Evolutionary conservation across 305 asterid genomes (phyloP), one percentile per base, ranked within the genome.

Genomic region (Fraxinus paxiana): DNA sequence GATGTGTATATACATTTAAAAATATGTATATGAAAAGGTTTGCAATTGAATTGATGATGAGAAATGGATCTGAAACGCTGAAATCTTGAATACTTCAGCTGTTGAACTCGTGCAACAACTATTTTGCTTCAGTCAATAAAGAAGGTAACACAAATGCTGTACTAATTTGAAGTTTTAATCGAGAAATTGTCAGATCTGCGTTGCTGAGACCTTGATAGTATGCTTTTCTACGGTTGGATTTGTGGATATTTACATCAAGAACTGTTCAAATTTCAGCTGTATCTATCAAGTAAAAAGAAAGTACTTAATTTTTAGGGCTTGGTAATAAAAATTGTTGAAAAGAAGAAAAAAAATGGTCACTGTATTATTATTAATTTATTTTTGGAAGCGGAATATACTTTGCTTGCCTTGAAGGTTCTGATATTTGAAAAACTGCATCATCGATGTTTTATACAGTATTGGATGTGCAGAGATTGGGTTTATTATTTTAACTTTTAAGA

Each of bases 71-170:
- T 82, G 85, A 85, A 74, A 80, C 79, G 84, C 86, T 77, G 84
- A 82, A 87, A 88, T 86, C 91, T 87, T 83, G 6, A 76, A 76
- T 82, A 83, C 75, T 85, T 86, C 88, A 77, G 86, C 84, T 80
- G 76, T 84, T 88, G 24, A 54, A 54, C 24, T 54, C 65, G 65
- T 54, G 65, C 20, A 17, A 54, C 65, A 17, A 18, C 65, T 18
- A 17, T 88, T 84, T 83, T 88, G 81, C 86, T 73, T 83, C 79
- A 76, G 41, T 84, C 81, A 41, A 72, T 72, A 59, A 76, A 43
- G 77, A 86, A 89, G 90, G 92, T 87, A 87, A 87, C 82, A 87
- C 82, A 81, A 81, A 78, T 71, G 85, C 81, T 78, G 83, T 72
- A 15, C 87, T 83, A 86, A 81, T 77, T 84, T 84, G 73, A 73